Base-by-base conservation (phyloP, 2,329 filamentous ascomycete genomes). In the Monosporascus sp. region DNA sequence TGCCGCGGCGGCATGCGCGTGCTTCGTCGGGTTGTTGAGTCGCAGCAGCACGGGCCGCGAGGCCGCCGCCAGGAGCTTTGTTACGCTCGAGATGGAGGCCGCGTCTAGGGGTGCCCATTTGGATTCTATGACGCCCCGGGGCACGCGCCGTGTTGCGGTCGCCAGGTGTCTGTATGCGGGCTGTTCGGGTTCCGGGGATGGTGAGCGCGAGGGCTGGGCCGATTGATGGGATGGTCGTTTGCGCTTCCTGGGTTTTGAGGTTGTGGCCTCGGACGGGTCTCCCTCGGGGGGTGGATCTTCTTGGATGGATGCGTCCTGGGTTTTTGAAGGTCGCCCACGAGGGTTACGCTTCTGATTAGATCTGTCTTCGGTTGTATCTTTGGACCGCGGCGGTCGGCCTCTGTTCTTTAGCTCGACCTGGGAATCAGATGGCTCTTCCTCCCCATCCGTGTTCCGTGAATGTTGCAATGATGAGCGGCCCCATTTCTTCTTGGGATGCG, bases 91-190 rank as follows among this genome's bases (percentile, higher is more conserved):
- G 52, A 87, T 69, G 43, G 85, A 81, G 24, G 75, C 69, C 7
- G 72, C 66, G 5, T 81, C 75, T 5, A 89, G 75, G 6, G 81
- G 74, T 3, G 76, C 73, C 87, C 87, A 91, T 65, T 87, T 89
- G 43, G 85, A 72, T 43, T 87, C 79, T 54, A 95, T 87, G 38
- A 77, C 80, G 27, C 80, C 78, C 56, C 79, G 81, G n/a, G 84
- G 81, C 44, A 90, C 74, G 43, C 73, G 74, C 37, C 76, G 78
- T 14, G 74, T 78, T 31, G 73, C 74, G 16, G 80, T 69, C 7
- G 75, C 72, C 48, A 86, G 69, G 59, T 82, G 78, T 45, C 76
- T 75, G 65, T 80, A 83, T 56, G 73, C 60, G 7, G 61, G 53
- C 3, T 61, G 59, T 26, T 64, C 57, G 24, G 60, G 54, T 24